Evolutionary conservation across 495 filamentous ascomycete species (phyloP).

Genomic region (Amniculicola lignicola): DNA sequence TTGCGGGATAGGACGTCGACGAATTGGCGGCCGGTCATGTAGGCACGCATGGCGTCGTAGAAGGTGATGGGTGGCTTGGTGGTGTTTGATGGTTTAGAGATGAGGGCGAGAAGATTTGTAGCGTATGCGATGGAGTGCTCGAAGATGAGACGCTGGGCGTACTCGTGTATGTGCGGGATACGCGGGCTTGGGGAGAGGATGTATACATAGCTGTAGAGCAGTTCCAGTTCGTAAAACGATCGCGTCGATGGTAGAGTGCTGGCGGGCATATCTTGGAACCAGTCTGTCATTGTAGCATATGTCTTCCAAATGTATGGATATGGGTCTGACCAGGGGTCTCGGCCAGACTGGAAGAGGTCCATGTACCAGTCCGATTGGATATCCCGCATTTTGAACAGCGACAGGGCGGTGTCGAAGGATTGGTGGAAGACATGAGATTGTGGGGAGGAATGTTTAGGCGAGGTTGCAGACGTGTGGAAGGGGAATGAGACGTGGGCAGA

Average conservation of each 20-base stretch:
- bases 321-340: slow-evolving; percentile 48
- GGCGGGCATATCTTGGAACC: slow-evolving; percentile 28
- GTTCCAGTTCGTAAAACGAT: slow-evolving; percentile 68
- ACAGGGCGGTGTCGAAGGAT: slow-evolving; percentile 44
- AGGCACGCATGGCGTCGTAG: slow-evolving; percentile 68
- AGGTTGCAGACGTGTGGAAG: slow-evolving; percentile 44
- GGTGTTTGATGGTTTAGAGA: slow-evolving; percentile 46
- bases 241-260: slow-evolving; percentile 12
- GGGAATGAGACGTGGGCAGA: slow-evolving; percentile 65
- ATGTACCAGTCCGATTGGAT: slow-evolving; percentile 82
- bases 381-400: slow-evolving; percentile 72
- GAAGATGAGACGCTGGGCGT: slow-evolving; percentile 73
- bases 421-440: slow-evolving; percentile 47
- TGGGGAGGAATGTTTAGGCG: slow-evolving; percentile 40
- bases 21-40: slow-evolving; percentile 69
- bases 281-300: slow-evolving; percentile 34
- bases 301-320: slow-evolving; percentile 41
- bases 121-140: slow-evolving; percentile 76
- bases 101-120: slow-evolving; percentile 52
- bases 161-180: slow-evolving; percentile 56
- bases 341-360: slow-evolving; percentile 68
- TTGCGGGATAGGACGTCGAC: slow-evolving; percentile 61
- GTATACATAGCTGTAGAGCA: slow-evolving; percentile 80
- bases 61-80: slow-evolving; percentile 60
- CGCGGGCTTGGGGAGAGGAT: slow-evolving; percentile 68